These are phyloP conservation scores for Solanum lycopersicoides DNA, from an alignment of 257 asterid species.

Conservation along the genomic window DNA sequence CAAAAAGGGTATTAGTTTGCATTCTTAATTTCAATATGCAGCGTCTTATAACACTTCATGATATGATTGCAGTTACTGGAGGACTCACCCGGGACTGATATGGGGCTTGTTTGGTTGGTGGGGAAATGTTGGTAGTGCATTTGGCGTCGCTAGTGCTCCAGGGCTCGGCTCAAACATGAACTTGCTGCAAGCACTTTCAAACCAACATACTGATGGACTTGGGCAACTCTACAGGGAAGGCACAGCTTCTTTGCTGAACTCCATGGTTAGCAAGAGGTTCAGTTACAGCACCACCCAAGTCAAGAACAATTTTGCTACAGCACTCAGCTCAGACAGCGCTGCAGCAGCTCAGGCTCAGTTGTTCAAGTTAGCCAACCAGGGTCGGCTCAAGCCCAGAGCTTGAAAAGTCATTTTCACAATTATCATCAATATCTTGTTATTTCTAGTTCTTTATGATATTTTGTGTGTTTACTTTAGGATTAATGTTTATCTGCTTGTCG, in stretches of 20 bases:
- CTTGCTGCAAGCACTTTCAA: conserved; percentile 17
- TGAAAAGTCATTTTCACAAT: neutral
- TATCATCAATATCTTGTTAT: neutral
- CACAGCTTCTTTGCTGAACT: conserved; percentile 14
- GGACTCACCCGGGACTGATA: conserved; percentile 25
- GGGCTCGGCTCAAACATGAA: conserved; percentile 5
- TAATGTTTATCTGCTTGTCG: neutral
- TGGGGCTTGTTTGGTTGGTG: conserved; percentile 36
- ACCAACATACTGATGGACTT: conserved; percentile 7
- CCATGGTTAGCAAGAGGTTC: conserved; percentile 11
- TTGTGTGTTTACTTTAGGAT: neutral
- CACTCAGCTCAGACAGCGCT: conserved; percentile 7
- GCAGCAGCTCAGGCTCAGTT: conserved; percentile 17
- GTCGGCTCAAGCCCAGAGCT: conserved; percentile 2
- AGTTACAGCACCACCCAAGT: conserved; percentile 16
- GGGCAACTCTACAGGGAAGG: conserved; percentile 25
- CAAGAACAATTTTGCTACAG: conserved; percentile 8
- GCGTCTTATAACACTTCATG: neutral
- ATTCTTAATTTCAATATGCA: neutral
- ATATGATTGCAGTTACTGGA: conserved; percentile 32
- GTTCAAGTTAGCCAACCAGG: conserved; percentile 19
- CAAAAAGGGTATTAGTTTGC: neutral
- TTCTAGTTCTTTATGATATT: neutral
- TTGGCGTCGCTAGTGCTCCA: conserved; percentile 11
- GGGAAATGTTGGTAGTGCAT: conserved; percentile 26